Conservation (phyloP, 805 yeast species). For the Candida fluviatilis region DNA sequence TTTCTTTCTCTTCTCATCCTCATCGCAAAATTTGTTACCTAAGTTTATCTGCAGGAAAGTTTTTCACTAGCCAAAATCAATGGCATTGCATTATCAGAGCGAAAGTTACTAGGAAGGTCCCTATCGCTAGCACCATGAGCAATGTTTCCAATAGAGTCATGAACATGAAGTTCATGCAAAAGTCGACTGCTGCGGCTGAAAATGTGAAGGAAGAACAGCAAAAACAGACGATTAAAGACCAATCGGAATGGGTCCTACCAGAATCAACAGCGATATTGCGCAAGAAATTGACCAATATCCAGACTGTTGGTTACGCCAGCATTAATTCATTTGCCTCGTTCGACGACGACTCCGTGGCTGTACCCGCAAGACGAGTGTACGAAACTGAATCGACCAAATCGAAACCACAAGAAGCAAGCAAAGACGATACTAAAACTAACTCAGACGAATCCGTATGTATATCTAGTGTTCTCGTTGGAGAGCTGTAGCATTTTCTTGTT, state of each 20-base stretch:
- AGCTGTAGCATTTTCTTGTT: too few relatives aligned
- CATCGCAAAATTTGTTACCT: constrained; percentile 3
- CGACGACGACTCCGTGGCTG: constrained; percentile 8
- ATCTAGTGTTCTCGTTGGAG: too few relatives aligned
- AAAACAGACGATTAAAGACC: constrained; percentile 40
- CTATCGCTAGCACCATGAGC: too few relatives aligned
- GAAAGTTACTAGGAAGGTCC: too few relatives aligned
- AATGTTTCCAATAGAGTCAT: constrained; percentile 61
- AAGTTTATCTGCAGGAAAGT: background rate
- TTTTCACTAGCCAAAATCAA: too few relatives aligned
- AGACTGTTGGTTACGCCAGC: constrained; percentile 39
- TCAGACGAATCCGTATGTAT: background rate
- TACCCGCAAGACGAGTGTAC: constrained; percentile 14
- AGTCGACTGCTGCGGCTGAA: constrained; percentile 18
- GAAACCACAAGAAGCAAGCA: background rate
- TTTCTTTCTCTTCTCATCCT: background rate
- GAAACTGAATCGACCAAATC: constrained; percentile 4
- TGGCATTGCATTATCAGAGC: too few relatives aligned
- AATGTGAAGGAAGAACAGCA: constrained; percentile 28
- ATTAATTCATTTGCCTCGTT: constrained; percentile 21
- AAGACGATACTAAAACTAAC: background rate
- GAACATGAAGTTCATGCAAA: constrained; percentile 71
- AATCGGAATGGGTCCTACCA: constrained; percentile 51
- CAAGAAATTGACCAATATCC: constrained; percentile 19
- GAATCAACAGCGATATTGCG: constrained; percentile 21